Evolutionary conservation across 306 rosid genomes (phyloP).

Genomic region (Vigna unguiculata): DNA sequence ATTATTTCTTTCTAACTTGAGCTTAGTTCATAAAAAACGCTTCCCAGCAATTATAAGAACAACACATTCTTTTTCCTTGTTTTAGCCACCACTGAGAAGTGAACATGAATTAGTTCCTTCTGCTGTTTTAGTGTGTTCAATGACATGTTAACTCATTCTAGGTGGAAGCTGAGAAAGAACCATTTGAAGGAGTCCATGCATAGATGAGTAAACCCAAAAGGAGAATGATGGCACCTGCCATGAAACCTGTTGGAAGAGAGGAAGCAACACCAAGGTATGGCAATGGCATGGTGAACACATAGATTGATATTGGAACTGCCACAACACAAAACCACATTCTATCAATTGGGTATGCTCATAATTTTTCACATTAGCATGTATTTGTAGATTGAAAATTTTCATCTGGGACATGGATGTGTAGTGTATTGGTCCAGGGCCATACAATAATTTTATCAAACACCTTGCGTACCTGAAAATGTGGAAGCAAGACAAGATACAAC

Average conservation of each 20-base stretch:
- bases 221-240: slow-evolving; percentile 76
- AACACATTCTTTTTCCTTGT: slow-evolving; percentile 26
- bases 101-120: slow-evolving; percentile 24
- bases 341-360: slow-evolving; percentile 36
- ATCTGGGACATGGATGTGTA: too few species aligned
- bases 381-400: not conserved
- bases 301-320: slow-evolving; percentile 86
- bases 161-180: slow-evolving; percentile 46
- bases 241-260: slow-evolving; percentile 80
- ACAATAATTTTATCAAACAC: slow-evolving; percentile 5
- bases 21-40: slow-evolving; percentile 33
- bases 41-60: slow-evolving; percentile 34
- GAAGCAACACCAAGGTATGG: slow-evolving; percentile 86
- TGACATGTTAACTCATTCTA: slow-evolving; percentile 35
- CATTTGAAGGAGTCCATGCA: slow-evolving; percentile 74
- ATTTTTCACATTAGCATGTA: slow-evolving; percentile 33
- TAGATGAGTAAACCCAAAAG: slow-evolving; percentile 71
- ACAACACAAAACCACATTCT: slow-evolving; percentile 37
- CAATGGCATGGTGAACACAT: slow-evolving; percentile 80
- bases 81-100: slow-evolving; percentile 19
- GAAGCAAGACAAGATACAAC: slow-evolving; percentile 91
- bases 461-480: slow-evolving; percentile 77
- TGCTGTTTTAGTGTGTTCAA: slow-evolving; percentile 9
- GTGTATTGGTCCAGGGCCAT: not conserved
- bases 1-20: not conserved